A percentile compares a stretch with the other conserved stretches of the same genome.
Conservation (phyloP, 139 green algal genomes). For the Volvox africanus region DNA sequence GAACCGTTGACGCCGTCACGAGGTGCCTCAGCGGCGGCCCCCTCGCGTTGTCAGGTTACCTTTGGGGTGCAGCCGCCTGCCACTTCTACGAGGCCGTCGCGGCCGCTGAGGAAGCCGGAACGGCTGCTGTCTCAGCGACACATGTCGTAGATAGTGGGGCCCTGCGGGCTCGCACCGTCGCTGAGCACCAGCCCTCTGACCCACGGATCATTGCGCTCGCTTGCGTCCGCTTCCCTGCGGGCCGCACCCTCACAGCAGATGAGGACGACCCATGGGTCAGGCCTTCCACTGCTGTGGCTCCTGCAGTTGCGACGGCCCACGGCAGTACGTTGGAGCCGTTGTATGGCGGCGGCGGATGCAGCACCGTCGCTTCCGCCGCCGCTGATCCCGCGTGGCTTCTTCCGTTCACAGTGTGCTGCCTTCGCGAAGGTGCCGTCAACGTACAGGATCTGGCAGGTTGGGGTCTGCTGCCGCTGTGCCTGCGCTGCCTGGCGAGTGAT, state of each 20-base stretch:
- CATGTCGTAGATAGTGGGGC: too few species aligned
- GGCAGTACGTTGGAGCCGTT: neutral
- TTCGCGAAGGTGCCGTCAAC: slow-evolving; percentile 51
- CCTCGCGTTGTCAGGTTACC: slow-evolving; percentile 30
- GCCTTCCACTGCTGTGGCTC: neutral
- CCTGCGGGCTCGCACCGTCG: neutral
- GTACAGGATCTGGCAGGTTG: slow-evolving; percentile 44
- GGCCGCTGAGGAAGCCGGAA: neutral
- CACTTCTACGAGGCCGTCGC: slow-evolving; percentile 23
- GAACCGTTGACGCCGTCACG: neutral
- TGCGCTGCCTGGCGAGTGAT: slow-evolving; percentile 61
- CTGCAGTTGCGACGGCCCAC: too few species aligned
- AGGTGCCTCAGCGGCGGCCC: neutral
- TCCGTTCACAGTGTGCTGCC: slow-evolving; percentile 54
- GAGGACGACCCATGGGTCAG: slow-evolving; percentile 36
- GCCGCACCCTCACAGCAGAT: slow-evolving; percentile 24
- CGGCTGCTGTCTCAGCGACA: neutral
- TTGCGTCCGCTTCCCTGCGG: neutral
- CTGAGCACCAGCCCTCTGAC: neutral
- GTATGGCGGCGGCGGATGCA: neutral
- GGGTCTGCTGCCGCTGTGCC: slow-evolving; percentile 68
- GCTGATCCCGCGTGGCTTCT: slow-evolving; percentile 74
- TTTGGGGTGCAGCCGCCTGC: slow-evolving; percentile 52
- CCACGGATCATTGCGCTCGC: slow-evolving; percentile 1
- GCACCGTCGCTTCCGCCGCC: neutral